These are phyloP conservation scores for Diaporthe caulivora DNA, from an alignment of 2,329 filamentous ascomycete species.

Conservation along the genomic window DNA sequence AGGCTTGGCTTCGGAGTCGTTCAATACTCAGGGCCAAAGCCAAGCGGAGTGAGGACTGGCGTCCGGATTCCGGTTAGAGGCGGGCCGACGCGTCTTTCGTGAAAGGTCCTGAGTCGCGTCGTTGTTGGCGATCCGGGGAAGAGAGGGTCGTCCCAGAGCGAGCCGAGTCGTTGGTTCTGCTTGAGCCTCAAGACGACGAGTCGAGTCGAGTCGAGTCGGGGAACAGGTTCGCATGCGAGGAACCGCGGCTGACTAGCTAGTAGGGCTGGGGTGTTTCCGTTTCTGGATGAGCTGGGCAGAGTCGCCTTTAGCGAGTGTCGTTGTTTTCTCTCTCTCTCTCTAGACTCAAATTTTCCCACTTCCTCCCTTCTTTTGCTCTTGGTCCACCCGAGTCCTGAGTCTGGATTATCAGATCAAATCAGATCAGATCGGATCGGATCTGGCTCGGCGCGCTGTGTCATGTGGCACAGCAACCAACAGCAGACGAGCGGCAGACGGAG, in stretches of 20 bases:
- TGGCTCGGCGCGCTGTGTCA: constrained; percentile 33
- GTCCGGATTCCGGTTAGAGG: not conserved
- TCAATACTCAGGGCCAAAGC: not conserved
- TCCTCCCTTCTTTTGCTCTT: not conserved
- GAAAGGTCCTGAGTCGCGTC: constrained; percentile 32
- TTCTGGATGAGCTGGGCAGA: constrained; percentile 33
- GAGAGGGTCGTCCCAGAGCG: constrained; percentile 10
- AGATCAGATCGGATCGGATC: constrained; percentile 27
- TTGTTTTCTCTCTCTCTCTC: not conserved
- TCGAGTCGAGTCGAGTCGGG: constrained; percentile 13
- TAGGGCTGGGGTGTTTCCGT: constrained; percentile 28
- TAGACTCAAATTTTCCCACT: not conserved
- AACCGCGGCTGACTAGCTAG: constrained; percentile 30
- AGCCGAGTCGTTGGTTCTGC: constrained; percentile 9
- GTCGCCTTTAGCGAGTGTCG: not conserved
- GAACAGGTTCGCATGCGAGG: not conserved
- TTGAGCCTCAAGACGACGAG: constrained; percentile 31
- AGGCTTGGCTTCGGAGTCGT: not conserved
- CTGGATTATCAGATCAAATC: not conserved
- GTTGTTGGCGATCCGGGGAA: constrained; percentile 31
- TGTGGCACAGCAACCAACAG: constrained; percentile 32
- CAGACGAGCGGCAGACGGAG: constrained; percentile 11
- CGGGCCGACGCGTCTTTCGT: constrained; percentile 29
- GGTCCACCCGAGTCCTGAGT: not conserved
- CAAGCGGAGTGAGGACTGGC: constrained; percentile 9